phyloP scores from a whole-genome alignment of 305 asterid species.

The Salvia sclarea region DNA sequence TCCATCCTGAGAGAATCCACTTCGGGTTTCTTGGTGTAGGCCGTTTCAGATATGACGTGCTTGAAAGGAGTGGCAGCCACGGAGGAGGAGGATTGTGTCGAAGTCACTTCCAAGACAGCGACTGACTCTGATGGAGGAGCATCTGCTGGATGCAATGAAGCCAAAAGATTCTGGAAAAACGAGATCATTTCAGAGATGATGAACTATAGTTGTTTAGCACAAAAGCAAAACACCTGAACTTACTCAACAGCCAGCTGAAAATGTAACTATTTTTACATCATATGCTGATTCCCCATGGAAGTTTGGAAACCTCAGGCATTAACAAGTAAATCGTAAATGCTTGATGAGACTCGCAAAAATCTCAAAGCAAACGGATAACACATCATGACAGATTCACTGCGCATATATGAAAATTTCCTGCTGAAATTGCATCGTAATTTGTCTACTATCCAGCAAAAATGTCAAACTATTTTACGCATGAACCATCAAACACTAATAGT shows the following conservation, averaged over 20 bases:
- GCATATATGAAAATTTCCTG: too few relatives aligned
- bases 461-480: neutral
- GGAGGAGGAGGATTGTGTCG: conserved; percentile 43
- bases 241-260: too few relatives aligned
- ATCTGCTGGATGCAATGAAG: conserved; percentile 34
- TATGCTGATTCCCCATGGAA: too few relatives aligned
- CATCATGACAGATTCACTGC: neutral
- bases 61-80: conserved; percentile 31
- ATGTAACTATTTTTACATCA: too few relatives aligned
- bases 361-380: neutral
- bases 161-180: conserved; percentile 41
- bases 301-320: neutral
- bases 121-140: conserved; percentile 37
- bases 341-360: neutral
- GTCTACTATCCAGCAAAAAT: neutral
- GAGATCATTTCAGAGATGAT: conserved; percentile 3
- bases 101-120: conserved; percentile 40
- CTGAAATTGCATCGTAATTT: neutral
- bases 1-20: conserved; percentile 27
- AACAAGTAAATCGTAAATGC: neutral
- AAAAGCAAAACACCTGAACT: too few relatives aligned
- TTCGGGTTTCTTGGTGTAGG: conserved; percentile 26
- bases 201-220: neutral
- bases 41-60: conserved; percentile 21
- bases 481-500: conserved; percentile 12